Percentiles rank a stretch among this genome's conserved stretches.
phyloP scores from a whole-genome alignment of 2,329 filamentous ascomycete genomes.

The Ceratocystis eucalypticola region DNA sequence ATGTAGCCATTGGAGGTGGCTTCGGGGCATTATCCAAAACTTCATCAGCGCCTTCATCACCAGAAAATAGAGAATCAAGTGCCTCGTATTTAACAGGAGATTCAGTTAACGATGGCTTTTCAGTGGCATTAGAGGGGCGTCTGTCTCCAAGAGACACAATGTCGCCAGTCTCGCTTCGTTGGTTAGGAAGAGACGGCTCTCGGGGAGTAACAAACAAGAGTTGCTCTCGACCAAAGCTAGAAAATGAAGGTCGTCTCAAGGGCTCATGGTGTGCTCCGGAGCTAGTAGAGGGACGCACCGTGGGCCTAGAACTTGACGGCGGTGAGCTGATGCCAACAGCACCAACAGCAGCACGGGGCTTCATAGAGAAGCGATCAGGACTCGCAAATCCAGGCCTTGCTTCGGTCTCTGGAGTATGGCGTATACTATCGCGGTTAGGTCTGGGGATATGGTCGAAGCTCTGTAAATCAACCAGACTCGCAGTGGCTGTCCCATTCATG shows the following conservation, averaged over 20 bases:
- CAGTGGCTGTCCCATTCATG: conserved; percentile 17
- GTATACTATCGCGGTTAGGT: conserved; percentile 15
- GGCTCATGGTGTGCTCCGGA: neutral
- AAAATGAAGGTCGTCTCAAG: neutral
- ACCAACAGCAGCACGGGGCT: conserved; percentile 15
- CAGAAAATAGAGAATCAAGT: conserved; percentile 13
- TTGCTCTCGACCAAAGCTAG: neutral
- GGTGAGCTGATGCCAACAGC: conserved; percentile 2
- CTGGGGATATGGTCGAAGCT: conserved; percentile 13
- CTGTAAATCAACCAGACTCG: conserved; percentile 15
- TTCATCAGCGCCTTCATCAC: neutral
- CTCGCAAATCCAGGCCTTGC: conserved; percentile 4
- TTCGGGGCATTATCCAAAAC: neutral
- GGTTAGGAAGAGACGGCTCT: neutral
- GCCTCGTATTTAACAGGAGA: neutral
- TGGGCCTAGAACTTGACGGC: neutral
- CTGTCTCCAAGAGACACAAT: neutral
- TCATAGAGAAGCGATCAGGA: conserved; percentile 16
- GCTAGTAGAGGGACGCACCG: neutral
- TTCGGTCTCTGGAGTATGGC: conserved; percentile 9
- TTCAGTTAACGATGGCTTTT: neutral
- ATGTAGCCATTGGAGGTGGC: conserved; percentile 1
- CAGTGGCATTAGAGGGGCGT: neutral
- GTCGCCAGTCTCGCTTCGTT: too few relatives aligned
- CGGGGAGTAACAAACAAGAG: neutral